Conservation (phyloP, 2,329 filamentous ascomycete species). For the Cercospora sp. region DNA sequence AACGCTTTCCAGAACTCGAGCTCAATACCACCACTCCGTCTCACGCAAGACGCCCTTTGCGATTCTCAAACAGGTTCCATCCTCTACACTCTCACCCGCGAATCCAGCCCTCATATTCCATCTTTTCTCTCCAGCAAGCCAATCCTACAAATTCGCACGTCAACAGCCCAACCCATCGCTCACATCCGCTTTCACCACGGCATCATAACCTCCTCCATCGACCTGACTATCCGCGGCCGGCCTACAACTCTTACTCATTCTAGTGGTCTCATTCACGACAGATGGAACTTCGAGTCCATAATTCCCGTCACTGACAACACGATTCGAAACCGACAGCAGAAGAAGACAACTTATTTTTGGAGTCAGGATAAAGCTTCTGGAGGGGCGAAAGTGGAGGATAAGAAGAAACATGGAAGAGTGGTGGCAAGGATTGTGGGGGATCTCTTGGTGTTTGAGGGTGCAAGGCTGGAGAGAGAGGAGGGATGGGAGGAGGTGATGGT, state of each 20-base stretch:
- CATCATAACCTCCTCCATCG: conserved; percentile 23
- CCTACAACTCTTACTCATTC: conserved; percentile 20
- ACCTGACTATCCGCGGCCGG: conserved; percentile 23
- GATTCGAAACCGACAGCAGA: neutral
- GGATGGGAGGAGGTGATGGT: conserved; percentile 29
- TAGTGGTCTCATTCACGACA: conserved; percentile 21
- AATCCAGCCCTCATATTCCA: conserved; percentile 24
- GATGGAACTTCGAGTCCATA: conserved; percentile 28
- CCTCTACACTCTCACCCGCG: conserved; percentile 23
- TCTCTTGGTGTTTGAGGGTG: conserved; percentile 25
- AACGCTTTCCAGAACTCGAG: conserved; percentile 21
- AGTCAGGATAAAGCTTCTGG: conserved; percentile 23
- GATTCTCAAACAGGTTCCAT: conserved; percentile 18
- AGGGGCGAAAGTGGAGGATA: conserved; percentile 26
- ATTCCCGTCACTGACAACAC: neutral
- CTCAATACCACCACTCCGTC: conserved; percentile 22
- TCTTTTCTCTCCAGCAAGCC: conserved; percentile 28
- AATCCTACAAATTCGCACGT: conserved; percentile 20
- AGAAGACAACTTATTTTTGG: conserved; percentile 22
- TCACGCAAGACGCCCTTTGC: conserved; percentile 25
- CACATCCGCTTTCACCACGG: conserved; percentile 29
- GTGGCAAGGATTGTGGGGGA: conserved; percentile 30
- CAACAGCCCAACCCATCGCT: conserved; percentile 19
- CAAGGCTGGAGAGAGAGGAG: conserved; percentile 19
- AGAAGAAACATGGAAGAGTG: conserved; percentile 22